A percentile compares a stretch with the other conserved stretches of the same genome.
These are phyloP conservation scores for Austroboletus novae-zelandiae DNA, from an alignment of 1,284 basidiomycete species.

Conservation along the genomic window DNA sequence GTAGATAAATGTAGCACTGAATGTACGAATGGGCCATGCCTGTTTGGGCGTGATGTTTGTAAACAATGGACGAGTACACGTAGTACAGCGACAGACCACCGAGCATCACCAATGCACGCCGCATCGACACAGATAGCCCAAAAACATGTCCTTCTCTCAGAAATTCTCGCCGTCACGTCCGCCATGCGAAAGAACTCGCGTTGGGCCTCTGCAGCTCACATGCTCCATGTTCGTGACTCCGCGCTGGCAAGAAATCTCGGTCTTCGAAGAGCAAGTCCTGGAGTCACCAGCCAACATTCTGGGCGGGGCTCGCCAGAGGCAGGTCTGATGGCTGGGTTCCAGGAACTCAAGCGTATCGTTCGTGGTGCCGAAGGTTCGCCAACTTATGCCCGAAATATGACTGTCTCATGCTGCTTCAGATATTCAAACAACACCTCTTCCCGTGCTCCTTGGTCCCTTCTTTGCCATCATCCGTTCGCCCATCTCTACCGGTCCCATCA, in stretches of 20 bases:
- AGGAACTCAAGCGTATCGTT: conserved; percentile 78
- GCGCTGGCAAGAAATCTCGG: conserved; percentile 72
- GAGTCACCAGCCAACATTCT: conserved; percentile 37
- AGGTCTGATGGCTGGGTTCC: conserved; percentile 88
- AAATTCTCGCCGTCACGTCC: conserved; percentile 91
- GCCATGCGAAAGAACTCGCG: conserved; percentile 97
- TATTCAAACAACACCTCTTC: conserved; percentile 51
- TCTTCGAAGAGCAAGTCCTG: conserved; percentile 56
- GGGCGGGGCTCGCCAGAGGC: conserved; percentile 59
- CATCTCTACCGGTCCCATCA: conserved; percentile 91
- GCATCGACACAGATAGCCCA: conserved; percentile 40
- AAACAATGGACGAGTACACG: conserved; percentile 17
- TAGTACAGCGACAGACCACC: neutral
- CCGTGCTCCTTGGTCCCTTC: conserved; percentile 81
- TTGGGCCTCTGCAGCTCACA: conserved; percentile 75
- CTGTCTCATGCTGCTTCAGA: conserved; percentile 43
- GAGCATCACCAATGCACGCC: conserved; percentile 12
- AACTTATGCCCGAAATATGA: conserved; percentile 1
- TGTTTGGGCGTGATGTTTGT: neutral
- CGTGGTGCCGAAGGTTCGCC: conserved; percentile 71
- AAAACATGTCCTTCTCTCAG: conserved; percentile 81
- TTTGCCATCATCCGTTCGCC: conserved; percentile 91
- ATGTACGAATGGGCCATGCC: neutral
- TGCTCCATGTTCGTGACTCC: conserved; percentile 58
- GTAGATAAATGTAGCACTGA: conserved; percentile 17